Percentiles rank a stretch among this genome's conserved stretches.
Evolutionary conservation across 2,329 filamentous ascomycete genomes (phyloP).

Genomic region (Teratosphaeria nubilosa): DNA sequence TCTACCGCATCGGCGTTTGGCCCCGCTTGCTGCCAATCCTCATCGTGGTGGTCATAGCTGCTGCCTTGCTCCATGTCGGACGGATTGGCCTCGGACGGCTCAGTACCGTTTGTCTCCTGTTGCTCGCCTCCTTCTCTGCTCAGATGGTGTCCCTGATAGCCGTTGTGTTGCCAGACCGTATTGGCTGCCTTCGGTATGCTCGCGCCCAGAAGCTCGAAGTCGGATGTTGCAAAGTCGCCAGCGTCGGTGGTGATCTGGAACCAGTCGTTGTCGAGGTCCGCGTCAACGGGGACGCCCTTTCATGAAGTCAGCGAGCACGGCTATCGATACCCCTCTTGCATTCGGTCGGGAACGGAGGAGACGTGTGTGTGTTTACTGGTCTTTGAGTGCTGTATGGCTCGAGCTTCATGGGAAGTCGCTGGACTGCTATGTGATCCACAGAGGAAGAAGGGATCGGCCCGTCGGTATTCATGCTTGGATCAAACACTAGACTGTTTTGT

Average conservation of each 20-base stretch:
- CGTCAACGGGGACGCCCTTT: background rate
- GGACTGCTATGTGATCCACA: background rate
- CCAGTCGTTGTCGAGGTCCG: background rate
- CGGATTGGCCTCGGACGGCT: background rate
- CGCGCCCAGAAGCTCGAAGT: background rate
- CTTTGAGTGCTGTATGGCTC: background rate
- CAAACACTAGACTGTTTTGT: no score
- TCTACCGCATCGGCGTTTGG: conserved; percentile 46
- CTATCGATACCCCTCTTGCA: background rate
- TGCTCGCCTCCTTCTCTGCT: background rate
- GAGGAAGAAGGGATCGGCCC: background rate
- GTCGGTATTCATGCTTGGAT: background rate
- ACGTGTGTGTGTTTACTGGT: background rate
- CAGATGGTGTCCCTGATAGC: background rate
- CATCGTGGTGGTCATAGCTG: conserved; percentile 63
- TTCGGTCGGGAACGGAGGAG: background rate
- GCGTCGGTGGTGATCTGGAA: background rate
- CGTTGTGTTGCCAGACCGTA: background rate
- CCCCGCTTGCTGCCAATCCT: conserved; percentile 57
- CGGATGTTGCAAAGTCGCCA: background rate
- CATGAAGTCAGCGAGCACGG: background rate
- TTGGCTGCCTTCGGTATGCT: background rate
- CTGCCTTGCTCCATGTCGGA: conserved; percentile 18
- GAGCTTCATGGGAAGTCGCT: background rate
- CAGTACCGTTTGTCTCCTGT: background rate